phyloP scores from a whole-genome alignment of 768 basidiomycete genomes.

The Tulasnella sp. region DNA sequence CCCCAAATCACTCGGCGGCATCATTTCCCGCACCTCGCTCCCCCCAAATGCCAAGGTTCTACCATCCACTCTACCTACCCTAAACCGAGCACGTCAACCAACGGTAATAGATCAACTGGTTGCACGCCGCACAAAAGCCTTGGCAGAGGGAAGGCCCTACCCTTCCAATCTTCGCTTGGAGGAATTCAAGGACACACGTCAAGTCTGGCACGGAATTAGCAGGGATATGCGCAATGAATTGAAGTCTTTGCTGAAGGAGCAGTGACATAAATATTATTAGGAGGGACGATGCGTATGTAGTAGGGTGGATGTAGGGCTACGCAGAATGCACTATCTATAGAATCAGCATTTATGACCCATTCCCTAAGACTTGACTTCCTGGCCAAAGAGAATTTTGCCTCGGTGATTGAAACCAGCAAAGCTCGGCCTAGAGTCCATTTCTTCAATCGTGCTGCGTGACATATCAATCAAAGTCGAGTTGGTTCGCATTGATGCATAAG shows the following conservation, averaged over 20 bases:
- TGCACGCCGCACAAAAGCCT: slow-evolving; percentile 20
- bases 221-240: slow-evolving; percentile 29
- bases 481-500: not conserved
- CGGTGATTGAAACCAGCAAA: slow-evolving; percentile 54
- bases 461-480: not conserved
- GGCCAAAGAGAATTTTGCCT: slow-evolving; percentile 29
- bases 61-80: slow-evolving; percentile 8
- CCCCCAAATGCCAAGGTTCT: slow-evolving; percentile 16
- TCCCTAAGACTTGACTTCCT: too few species aligned
- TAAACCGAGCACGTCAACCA: slow-evolving; percentile 10
- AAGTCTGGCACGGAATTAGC: slow-evolving; percentile 30
- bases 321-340: too few species aligned
- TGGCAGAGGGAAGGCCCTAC: slow-evolving; percentile 23
- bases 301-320: too few species aligned
- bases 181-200: slow-evolving; percentile 29
- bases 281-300: too few species aligned
- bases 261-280: too few species aligned
- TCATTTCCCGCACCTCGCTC: slow-evolving; percentile 29
- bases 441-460: slow-evolving; percentile 48
- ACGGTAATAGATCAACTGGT: slow-evolving; percentile 34
- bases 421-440: slow-evolving; percentile 54
- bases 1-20: slow-evolving; percentile 26
- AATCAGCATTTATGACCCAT: too few species aligned
- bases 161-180: slow-evolving; percentile 42
- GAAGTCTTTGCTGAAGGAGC: slow-evolving; percentile 25